These are phyloP conservation scores for Plectosphaerella cucumerina DNA, from an alignment of 2,329 filamentous ascomycete species.

Conservation along the genomic window DNA sequence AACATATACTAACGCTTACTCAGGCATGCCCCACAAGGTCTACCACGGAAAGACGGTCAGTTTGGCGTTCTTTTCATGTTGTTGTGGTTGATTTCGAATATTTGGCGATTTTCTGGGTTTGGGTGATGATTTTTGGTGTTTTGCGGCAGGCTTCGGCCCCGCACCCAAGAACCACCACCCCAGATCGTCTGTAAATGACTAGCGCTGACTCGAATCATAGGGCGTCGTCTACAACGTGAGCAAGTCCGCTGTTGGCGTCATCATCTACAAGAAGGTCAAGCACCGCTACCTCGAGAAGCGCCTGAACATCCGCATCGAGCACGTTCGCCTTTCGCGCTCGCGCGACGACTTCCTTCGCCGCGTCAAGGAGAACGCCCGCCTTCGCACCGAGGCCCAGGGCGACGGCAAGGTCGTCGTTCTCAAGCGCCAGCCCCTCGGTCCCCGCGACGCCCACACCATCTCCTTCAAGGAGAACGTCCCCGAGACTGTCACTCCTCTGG, in stretches of 20 bases:
- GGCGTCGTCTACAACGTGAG: conserved; percentile 99
- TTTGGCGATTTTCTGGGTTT: too few relatives aligned
- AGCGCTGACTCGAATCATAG: too few relatives aligned
- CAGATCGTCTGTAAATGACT: too few relatives aligned
- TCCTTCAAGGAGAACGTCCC: conserved; percentile 77
- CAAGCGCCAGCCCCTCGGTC: conserved; percentile 82
- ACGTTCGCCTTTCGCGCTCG: conserved; percentile 90
- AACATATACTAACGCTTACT: too few relatives aligned
- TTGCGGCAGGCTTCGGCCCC: too few relatives aligned
- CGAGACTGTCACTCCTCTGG: conserved; percentile 84
- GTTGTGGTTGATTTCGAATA: too few relatives aligned
- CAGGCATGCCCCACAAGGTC: conserved; percentile 98
- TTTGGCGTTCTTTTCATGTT: too few relatives aligned
- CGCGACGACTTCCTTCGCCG: conserved; percentile 94
- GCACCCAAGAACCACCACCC: too few relatives aligned
- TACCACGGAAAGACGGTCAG: conserved; percentile 90
- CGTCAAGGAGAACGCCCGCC: conserved; percentile 92
- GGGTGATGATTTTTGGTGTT: too few relatives aligned
- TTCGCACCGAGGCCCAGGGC: conserved; percentile 89
- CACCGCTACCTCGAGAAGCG: conserved; percentile 99
- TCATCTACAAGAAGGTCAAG: conserved; percentile 99
- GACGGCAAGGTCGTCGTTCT: conserved; percentile 83
- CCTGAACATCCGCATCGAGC: conserved; percentile 98
- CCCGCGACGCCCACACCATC: conserved; percentile 77
- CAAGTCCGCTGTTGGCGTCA: conserved; percentile 95